Conservation (phyloP, 2,329 filamentous ascomycete genomes). For the Penicillium sp. region DNA sequence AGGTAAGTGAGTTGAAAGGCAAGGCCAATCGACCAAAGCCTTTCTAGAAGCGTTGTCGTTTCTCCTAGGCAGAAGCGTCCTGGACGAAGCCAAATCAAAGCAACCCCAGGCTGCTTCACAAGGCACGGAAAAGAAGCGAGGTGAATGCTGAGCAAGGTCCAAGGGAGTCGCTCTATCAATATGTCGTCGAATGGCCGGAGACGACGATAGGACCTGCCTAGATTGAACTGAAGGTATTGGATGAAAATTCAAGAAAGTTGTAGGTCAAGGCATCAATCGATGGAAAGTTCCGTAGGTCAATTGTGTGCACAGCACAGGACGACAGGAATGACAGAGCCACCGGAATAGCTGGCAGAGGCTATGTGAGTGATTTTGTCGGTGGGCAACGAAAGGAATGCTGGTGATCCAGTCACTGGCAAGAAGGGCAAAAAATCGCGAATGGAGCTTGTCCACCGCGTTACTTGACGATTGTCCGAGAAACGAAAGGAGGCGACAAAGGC, state of each 20-base stretch:
- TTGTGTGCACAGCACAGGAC: slow-evolving; percentile 11
- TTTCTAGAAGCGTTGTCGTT: slow-evolving; percentile 10
- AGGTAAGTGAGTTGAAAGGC: slow-evolving; percentile 12
- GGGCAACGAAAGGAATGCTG: slow-evolving; percentile 42
- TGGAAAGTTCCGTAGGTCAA: slow-evolving; percentile 7
- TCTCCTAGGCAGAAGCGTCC: slow-evolving; percentile 4
- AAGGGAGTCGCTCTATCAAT: neutral
- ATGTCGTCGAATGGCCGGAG: slow-evolving; percentile 16
- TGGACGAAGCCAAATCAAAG: slow-evolving; percentile 11
- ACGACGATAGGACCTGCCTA: slow-evolving; percentile 30
- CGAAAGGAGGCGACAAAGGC: slow-evolving; percentile 12
- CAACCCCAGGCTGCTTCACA: slow-evolving; percentile 23
- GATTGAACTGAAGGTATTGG: slow-evolving; percentile 14
- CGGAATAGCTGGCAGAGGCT: slow-evolving; percentile 22
- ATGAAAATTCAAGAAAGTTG: slow-evolving; percentile 13
- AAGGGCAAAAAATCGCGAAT: slow-evolving; percentile 21
- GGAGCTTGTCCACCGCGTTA: slow-evolving; percentile 23
- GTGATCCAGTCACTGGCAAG: slow-evolving; percentile 35
- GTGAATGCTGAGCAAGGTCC: slow-evolving; percentile 1
- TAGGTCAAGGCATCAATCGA: slow-evolving; percentile 4
- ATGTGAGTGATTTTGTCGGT: slow-evolving; percentile 19
- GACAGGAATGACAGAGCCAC: slow-evolving; percentile 22
- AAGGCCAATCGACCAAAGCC: slow-evolving; percentile 8
- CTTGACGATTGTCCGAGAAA: slow-evolving; percentile 26
- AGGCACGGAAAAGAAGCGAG: neutral